Percentiles rank a stretch among this genome's conserved stretches.
Conservation (phyloP, 192 early-diverging fungal species). For the Linnemannia zychae region DNA sequence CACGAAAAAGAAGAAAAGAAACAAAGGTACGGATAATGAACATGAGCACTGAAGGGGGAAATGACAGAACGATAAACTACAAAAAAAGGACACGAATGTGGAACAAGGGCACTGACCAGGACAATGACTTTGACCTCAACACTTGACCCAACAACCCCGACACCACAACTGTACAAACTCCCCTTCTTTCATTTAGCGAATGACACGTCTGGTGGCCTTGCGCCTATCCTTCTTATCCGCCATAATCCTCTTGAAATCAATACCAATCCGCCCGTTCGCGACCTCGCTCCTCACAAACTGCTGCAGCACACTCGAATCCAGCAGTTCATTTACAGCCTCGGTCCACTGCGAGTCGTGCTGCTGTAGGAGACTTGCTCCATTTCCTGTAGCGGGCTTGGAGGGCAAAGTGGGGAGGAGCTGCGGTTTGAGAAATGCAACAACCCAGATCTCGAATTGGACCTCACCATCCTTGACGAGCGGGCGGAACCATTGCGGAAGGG, state of each 20-base stretch:
- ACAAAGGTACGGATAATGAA: too few species aligned
- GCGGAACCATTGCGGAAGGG: slow-evolving; percentile 14
- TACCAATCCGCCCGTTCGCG: not conserved
- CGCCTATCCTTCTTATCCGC: slow-evolving; percentile 7
- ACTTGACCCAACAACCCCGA: not conserved
- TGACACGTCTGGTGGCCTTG: not conserved
- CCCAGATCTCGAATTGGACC: slow-evolving; percentile 39
- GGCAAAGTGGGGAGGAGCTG: not conserved
- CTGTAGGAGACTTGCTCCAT: not conserved
- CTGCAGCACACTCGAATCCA: not conserved
- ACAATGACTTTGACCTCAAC: not conserved
- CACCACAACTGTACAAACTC: too few species aligned
- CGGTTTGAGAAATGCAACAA: slow-evolving; percentile 15
- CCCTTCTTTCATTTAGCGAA: not conserved
- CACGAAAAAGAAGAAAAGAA: not conserved
- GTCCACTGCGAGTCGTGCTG: not conserved
- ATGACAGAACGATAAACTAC: not conserved
- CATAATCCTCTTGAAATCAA: slow-evolving; percentile 27
- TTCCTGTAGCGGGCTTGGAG: not conserved
- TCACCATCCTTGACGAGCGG: slow-evolving; percentile 2
- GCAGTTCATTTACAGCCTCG: not conserved
- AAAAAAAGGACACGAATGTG: too few species aligned
- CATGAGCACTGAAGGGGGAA: too few species aligned
- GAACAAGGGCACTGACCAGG: not conserved
- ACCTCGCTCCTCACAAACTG: slow-evolving; percentile 12